Evolutionary conservation across 2,329 filamentous ascomycete species (phyloP).

Genomic region (Sclerotinia spermophila): DNA sequence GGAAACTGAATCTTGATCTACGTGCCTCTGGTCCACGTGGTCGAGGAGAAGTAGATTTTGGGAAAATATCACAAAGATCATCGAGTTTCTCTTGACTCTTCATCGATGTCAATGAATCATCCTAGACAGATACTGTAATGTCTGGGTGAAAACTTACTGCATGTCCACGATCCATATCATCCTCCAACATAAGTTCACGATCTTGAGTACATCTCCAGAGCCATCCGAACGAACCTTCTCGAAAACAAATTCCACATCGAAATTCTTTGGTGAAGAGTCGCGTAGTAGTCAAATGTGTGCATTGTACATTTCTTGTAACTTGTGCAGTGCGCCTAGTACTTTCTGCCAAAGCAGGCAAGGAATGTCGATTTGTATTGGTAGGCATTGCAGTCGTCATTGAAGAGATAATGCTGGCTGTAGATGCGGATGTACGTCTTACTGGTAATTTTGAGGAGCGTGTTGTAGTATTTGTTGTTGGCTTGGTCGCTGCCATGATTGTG

Average conservation of each 20-base stretch:
- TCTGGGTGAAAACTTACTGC: slow-evolving; percentile 28
- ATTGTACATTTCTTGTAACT: slow-evolving; percentile 38
- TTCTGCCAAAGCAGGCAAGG: slow-evolving; percentile 8
- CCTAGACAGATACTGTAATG: slow-evolving; percentile 3
- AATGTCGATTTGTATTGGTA: not conserved
- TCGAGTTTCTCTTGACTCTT: slow-evolving; percentile 28
- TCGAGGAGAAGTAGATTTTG: slow-evolving; percentile 23
- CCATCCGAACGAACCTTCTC: slow-evolving; percentile 60
- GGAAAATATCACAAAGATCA: slow-evolving; percentile 29
- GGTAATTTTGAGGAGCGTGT: not conserved
- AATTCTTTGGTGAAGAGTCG: slow-evolving; percentile 54
- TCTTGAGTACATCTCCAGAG: slow-evolving; percentile 72
- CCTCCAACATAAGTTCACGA: slow-evolving; percentile 44
- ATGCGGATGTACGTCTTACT: slow-evolving; percentile 7
- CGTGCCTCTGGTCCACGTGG: slow-evolving; percentile 30
- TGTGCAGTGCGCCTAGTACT: slow-evolving; percentile 1
- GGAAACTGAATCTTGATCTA: slow-evolving; percentile 26
- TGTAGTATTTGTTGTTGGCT: not conserved
- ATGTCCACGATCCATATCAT: slow-evolving; percentile 36
- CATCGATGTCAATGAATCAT: slow-evolving; percentile 27
- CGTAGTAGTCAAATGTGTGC: slow-evolving; percentile 67
- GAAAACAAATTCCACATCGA: slow-evolving; percentile 57
- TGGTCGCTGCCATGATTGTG: slow-evolving; percentile 11
- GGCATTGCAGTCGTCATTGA: slow-evolving; percentile 7
- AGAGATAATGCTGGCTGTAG: slow-evolving; percentile 11